phyloP scores from a whole-genome alignment of 768 basidiomycete genomes.

The Zangia roseola region DNA sequence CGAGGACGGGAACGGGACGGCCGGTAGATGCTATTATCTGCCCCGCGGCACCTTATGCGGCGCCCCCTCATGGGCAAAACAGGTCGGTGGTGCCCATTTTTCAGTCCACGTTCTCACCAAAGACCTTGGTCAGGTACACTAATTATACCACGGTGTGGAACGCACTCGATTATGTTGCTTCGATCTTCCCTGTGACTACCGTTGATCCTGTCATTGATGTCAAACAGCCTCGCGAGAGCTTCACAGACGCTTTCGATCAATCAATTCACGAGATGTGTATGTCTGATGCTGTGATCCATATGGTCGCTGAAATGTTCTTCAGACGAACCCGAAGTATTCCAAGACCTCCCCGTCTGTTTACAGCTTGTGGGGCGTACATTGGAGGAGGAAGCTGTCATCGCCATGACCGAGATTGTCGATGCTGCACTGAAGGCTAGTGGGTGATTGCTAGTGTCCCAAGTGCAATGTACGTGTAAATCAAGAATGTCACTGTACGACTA shows the following conservation, averaged over 20 bases:
- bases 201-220: conserved; percentile 56
- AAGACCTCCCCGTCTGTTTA: conserved; percentile 58
- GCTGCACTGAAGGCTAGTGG: conserved; percentile 40
- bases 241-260: conserved; percentile 49
- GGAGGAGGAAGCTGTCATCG: conserved; percentile 76
- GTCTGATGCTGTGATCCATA: conserved; percentile 17
- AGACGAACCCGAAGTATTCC: conserved; percentile 60
- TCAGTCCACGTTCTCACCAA: background rate
- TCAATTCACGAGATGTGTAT: conserved; percentile 52
- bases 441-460: background rate
- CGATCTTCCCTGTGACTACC: conserved; percentile 61
- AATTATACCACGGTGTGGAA: conserved; percentile 68
- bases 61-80: conserved; percentile 62
- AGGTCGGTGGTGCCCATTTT: conserved; percentile 34
- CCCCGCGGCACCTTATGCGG: conserved; percentile 58
- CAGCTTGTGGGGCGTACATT: conserved; percentile 68
- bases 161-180: conserved; percentile 60
- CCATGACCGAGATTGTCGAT: conserved; percentile 66
- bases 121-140: conserved; percentile 34
- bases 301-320: conserved; percentile 1
- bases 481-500: no score
- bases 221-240: conserved; percentile 43
- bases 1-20: conserved; percentile 60
- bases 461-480: no score
- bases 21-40: conserved; percentile 75